phyloP scores from a whole-genome alignment of 2,329 filamentous ascomycete genomes.

The Diaporthe vaccinii region DNA sequence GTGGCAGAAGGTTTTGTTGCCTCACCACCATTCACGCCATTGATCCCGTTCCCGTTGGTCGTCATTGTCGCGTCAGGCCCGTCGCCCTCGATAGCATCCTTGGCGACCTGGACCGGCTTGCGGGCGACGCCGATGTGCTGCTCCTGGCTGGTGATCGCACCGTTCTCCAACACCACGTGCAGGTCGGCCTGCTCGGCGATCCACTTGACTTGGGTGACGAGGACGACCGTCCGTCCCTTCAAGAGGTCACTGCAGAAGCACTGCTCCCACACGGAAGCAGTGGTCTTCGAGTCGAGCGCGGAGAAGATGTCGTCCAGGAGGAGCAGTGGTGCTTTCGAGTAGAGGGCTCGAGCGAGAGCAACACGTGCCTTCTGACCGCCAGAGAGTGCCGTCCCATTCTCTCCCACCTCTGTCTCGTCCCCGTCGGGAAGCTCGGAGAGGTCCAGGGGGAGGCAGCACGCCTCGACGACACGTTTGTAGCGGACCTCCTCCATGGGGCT shows the following conservation, averaged over 20 bases:
- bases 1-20: conserved; percentile 51
- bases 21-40: conserved; percentile 46
- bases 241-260: conserved; percentile 71
- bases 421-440: conserved; percentile 63
- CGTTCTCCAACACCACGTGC: conserved; percentile 61
- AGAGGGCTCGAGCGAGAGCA: conserved; percentile 68
- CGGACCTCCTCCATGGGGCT: conserved; percentile 63
- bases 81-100: conserved; percentile 51
- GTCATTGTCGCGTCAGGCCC: background rate
- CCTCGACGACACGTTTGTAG: conserved; percentile 68
- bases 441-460: conserved; percentile 66
- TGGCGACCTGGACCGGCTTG: conserved; percentile 58
- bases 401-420: conserved; percentile 66
- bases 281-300: conserved; percentile 71
- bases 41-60: conserved; percentile 43
- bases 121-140: conserved; percentile 61
- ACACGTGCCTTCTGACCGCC: conserved; percentile 70
- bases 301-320: conserved; percentile 73
- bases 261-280: conserved; percentile 67
- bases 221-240: conserved; percentile 65
- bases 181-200: conserved; percentile 65
- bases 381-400: conserved; percentile 68
- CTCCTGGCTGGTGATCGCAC: conserved; percentile 56
- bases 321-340: conserved; percentile 67
- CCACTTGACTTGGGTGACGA: conserved; percentile 70